Base-by-base conservation (phyloP, 164 flowering plant genomes). In the Saururus chinensis region DNA sequence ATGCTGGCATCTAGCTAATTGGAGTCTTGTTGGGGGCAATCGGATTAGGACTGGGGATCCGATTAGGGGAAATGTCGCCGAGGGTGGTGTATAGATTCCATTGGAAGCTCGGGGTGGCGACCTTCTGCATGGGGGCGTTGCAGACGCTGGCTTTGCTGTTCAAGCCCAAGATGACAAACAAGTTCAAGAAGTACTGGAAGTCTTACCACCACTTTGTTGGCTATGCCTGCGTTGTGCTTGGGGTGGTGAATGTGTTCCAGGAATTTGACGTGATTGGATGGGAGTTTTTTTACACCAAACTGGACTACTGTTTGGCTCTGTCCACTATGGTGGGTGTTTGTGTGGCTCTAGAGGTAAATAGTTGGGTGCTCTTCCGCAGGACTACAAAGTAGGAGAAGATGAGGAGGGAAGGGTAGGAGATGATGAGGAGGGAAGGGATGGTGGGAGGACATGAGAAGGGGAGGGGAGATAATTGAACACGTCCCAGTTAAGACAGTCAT, bases 201-300 rank as follows among this genome's bases (percentile, higher is more conserved):
- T 88, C 97, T 0, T 93, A 93, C 71, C 99, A 90, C 75, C 99
- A 93, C 67, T 84, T 93, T 72, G 99, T 90, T 4, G 99, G 99
- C 74, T 93, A 93, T 61, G 87, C 80, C 1, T 93, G 97, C 60
- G 92, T 93, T 58, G 88, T 89, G 24, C 23, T 86, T 9, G 97
- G 96, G 16, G 87, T 88, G 16, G 92, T 89, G 76, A 93, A 93
- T 70, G 89, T 84, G 24, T 88, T 89, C 54, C 83, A 88, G 67
- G 98, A 97, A 19, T 86, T 88, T 68, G 89, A 84, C 20, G 95
- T 79, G 67, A 85, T 89, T 81, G 96, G 93, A 9, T 68, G 60
- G 13, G 71, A 81, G 5, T 49, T 82, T 40, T 85, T 90, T 13
- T 80, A 79, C 64, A 82, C 80, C 0, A 89, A 82, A 74, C 54